These are phyloP conservation scores for Babesia ovata DNA, from an alignment of 169 alveolate species.

Conservation along the genomic window DNA sequence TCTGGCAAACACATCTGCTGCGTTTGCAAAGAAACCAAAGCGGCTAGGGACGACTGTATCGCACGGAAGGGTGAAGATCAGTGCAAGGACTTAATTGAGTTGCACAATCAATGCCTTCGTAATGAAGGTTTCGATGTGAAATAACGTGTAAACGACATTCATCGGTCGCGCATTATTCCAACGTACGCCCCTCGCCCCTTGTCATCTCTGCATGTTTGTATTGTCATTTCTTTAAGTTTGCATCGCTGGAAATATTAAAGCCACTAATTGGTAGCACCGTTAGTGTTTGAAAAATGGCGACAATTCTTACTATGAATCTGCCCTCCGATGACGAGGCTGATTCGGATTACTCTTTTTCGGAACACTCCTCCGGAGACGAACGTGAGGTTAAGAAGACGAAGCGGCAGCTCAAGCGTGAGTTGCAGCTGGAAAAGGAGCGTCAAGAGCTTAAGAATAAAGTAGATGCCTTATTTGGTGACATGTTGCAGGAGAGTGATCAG, in stretches of 20 bases:
- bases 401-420: conserved; percentile 17
- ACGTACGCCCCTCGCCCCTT: background rate
- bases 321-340: conserved; percentile 59
- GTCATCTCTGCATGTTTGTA: background rate
- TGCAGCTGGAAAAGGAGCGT: conserved; percentile 25
- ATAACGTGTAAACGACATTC: background rate
- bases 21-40: conserved; percentile 78
- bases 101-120: conserved; percentile 73
- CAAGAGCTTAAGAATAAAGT: conserved; percentile 17
- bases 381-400: conserved; percentile 19
- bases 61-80: conserved; percentile 70
- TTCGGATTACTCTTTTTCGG: conserved; percentile 46
- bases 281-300: conserved; percentile 26
- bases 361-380: conserved; percentile 41
- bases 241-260: background rate
- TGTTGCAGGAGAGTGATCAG: conserved; percentile 48
- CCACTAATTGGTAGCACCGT: background rate
- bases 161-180: background rate
- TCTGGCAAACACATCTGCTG: conserved; percentile 71
- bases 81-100: conserved; percentile 69
- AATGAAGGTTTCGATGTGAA: conserved; percentile 74
- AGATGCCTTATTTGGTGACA: conserved; percentile 34
- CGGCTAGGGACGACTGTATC: conserved; percentile 75
- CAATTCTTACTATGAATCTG: conserved; percentile 45
- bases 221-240: background rate